phyloP scores from a whole-genome alignment of 2,329 filamentous ascomycete species.

The Stachybotrys echinatus region DNA sequence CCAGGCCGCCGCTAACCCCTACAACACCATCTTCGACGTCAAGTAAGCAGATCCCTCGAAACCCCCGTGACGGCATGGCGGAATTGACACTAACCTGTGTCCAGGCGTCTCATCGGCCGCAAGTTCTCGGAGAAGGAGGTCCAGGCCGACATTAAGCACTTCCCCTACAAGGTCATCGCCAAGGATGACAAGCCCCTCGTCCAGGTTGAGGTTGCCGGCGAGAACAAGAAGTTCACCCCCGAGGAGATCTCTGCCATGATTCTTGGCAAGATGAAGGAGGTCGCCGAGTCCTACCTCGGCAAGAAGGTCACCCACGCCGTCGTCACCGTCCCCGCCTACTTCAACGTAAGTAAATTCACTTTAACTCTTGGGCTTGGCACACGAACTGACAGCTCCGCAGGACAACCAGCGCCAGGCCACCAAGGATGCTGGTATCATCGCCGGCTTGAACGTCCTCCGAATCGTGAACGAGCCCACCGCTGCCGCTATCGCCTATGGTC shows the following conservation, averaged over 20 bases:
- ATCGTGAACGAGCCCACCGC: conserved; percentile 96
- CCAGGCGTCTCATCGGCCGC: conserved; percentile 76
- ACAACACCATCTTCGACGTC: conserved; percentile 72
- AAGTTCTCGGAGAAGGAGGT: conserved; percentile 82
- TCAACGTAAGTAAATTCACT: conserved; percentile 55
- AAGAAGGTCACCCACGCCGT: conserved; percentile 84
- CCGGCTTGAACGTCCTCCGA: conserved; percentile 90
- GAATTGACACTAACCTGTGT: conserved; percentile 13
- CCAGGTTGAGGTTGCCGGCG: conserved; percentile 62
- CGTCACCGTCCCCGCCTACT: conserved; percentile 94
- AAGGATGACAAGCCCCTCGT: conserved; percentile 88
- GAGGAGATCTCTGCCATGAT: conserved; percentile 81
- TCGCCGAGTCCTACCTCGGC: conserved; percentile 72
- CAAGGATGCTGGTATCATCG: conserved; percentile 90
- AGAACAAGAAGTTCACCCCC: conserved; percentile 69
- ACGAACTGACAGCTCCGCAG: conserved; percentile 19
- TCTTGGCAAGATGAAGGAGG: conserved; percentile 79
- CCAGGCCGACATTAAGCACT: conserved; percentile 94
- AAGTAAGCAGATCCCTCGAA: conserved; percentile 59
- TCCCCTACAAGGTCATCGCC: conserved; percentile 90
- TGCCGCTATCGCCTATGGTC: conserved; percentile 89
- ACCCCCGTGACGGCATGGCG: not conserved
- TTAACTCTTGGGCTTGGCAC: not conserved
- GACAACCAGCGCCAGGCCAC: conserved; percentile 96
- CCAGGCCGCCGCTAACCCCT: conserved; percentile 78